Base-by-base conservation (phyloP, 1,284 basidiomycete species). In the Ganoderma meredithae region DNA sequence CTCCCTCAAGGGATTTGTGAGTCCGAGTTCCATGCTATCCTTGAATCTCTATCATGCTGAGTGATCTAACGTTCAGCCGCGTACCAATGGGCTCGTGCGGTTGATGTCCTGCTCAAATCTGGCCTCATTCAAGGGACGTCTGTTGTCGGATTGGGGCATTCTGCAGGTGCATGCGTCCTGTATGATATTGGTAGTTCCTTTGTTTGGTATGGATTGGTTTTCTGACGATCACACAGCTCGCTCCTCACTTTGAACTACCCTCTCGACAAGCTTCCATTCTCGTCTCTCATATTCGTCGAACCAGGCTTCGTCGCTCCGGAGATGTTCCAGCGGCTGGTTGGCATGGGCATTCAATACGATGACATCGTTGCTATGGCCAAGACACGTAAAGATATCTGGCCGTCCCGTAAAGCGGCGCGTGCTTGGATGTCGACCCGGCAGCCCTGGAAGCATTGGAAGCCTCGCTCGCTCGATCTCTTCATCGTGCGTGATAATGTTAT, bases 391-490 rank as follows among this genome's bases (percentile, higher is more conserved):
- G 72, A 74, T 56, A 64, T 64, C n/a, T 74, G 73, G 73, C 64
- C 72, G 3, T 68, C 64, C 19, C 70, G 66, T 39, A 64, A 44
- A 8, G 66, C 36, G 2, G 73, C 73, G 1, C 58, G 44, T 9
- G 69, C 67, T 27, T 69, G 67, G 68, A 64, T 74, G 60, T 41
- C 61, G 12, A 64, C 59, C 19, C 65, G 71, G 7, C 31, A 53
- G 10, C 67, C 72, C 4, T 74, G 69, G 70, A 59, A 61, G 8
- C 39, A 31, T 0, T 78, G 76, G 76, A 71, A 71, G 56, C 71
- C 75, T 5, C 66, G 66, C 22, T 62, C 55, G 19, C 67, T 71
- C 22, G 62, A 68, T 7, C 53, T 68, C 2, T 68, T 62, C 55
- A 31, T 68, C 2, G 69, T 62, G n/a, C 41, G 63, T 40, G 49